Evolutionary conservation across 2,329 filamentous ascomycete species (phyloP).

Genomic region (Colletotrichum brevisporum): DNA sequence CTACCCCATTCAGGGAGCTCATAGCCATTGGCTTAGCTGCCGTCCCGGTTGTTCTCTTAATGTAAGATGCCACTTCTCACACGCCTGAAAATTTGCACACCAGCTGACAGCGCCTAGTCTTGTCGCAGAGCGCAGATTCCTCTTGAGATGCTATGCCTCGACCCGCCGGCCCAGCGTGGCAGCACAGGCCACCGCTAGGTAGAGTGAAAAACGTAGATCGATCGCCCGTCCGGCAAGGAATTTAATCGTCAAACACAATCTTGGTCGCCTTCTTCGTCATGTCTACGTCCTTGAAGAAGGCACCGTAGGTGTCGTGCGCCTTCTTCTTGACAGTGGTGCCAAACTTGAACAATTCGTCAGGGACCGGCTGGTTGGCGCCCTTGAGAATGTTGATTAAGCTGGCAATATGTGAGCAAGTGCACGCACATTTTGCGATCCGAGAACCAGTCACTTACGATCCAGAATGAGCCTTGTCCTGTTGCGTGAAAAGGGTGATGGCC

Average conservation of each 20-base stretch:
- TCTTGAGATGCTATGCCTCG: constrained; percentile 64
- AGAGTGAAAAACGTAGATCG: neutral
- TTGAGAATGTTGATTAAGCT: constrained; percentile 95
- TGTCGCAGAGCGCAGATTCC: constrained; percentile 67
- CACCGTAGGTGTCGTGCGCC: constrained; percentile 93
- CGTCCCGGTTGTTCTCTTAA: constrained; percentile 64
- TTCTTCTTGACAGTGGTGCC: constrained; percentile 99
- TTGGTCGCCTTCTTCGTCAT: constrained; percentile 89
- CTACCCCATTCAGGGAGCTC: constrained; percentile 52
- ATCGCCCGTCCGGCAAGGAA: neutral
- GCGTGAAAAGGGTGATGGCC: constrained; percentile 94
- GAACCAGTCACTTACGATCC: constrained; percentile 76
- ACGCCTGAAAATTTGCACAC: constrained; percentile 28
- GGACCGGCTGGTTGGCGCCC: constrained; percentile 91
- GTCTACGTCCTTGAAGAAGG: constrained; percentile 93
- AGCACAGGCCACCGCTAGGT: constrained; percentile 2
- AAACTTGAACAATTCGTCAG: constrained; percentile 92
- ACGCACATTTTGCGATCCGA: neutral
- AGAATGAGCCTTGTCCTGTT: constrained; percentile 91
- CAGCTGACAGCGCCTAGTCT: constrained; percentile 55
- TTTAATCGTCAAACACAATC: constrained; percentile 83
- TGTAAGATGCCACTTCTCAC: constrained; percentile 67
- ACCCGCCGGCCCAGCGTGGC: constrained; percentile 49
- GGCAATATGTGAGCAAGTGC: constrained; percentile 43
- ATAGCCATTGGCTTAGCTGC: constrained; percentile 65